Base-by-base conservation (phyloP, 106 monocot species). In the Iris macrosiphon region DNA sequence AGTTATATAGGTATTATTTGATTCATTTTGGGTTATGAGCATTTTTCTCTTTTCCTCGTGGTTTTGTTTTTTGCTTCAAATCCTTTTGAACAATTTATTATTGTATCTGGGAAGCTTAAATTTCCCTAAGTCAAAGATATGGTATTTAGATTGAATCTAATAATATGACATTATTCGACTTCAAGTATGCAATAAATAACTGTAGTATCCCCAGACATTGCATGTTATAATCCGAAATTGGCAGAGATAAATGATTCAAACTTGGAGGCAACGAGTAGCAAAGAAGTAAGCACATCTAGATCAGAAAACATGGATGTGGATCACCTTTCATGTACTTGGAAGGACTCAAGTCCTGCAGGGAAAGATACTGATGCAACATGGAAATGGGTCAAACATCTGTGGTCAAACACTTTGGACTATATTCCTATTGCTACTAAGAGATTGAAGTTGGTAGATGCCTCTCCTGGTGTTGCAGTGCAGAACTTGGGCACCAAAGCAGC, bases 331-430 rank as follows among this genome's bases (percentile, higher is more conserved):
- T 63, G 26, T 17, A 44, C 49, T 11, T 37, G 21, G 28, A 65
- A 52, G 18, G 15, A 37, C 13, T 24, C 51, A 13, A 32, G 57
- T 43, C 6, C 49, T 37, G 26, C 28, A 15, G n/a, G n/a, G n/a
- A n/a, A n/a, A n/a, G n/a, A n/a, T n/a, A 28, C 33, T 19, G 74
- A 87, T 25, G 40, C 31, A 51, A 50, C 43, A 20, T 59, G 40
- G 25, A 73, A 31, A 44, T 88, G 88, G 88, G 17, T 88, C 15
- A 83, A 83, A 25, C 82, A 83, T 10, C 76, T 83, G 7, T 58
- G 51, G 16, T 30, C 61, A 28, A 25, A 46, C 37, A 37, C 59
- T 55, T 37, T 65, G 28, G 61, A 55, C 20, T 22, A 49, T 31
- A 42, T 49, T 28, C 17, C 45, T 6, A 26, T 54, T 27, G 49